Conservation (phyloP, 1,284 basidiomycete genomes). For the Ceratobasidium sp. region DNA sequence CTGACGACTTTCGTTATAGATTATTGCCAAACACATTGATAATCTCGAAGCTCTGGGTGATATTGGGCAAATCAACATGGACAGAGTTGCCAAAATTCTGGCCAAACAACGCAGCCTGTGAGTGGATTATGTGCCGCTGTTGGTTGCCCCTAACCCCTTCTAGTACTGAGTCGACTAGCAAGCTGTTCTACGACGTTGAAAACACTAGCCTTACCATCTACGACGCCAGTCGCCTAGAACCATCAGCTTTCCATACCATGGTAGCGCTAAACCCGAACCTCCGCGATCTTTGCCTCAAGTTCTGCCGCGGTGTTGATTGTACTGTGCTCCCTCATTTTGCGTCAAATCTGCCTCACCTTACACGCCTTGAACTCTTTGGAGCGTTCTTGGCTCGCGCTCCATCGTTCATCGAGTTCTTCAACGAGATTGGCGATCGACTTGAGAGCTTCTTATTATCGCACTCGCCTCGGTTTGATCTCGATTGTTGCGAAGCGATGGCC, state of each 20-base stretch:
- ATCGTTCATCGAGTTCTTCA: constrained; percentile 85
- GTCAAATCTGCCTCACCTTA: constrained; percentile 74
- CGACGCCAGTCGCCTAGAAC: constrained; percentile 88
- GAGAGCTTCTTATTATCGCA: constrained; percentile 85
- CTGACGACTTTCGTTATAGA: constrained; percentile 60
- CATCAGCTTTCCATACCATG: constrained; percentile 76
- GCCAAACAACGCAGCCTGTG: constrained; percentile 89
- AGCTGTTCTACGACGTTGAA: constrained; percentile 84
- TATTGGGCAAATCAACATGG: constrained; percentile 84
- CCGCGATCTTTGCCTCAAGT: constrained; percentile 81
- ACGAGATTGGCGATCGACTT: constrained; percentile 71
- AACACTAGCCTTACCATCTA: constrained; percentile 83
- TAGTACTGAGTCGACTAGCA: constrained; percentile 50
- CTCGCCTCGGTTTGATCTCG: constrained; percentile 88
- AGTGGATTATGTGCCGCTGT: constrained; percentile 57
- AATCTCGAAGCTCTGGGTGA: constrained; percentile 92
- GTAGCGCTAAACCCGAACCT: constrained; percentile 86
- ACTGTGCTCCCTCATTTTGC: constrained; percentile 76
- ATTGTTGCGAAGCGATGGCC: constrained; percentile 76
- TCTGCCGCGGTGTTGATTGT: constrained; percentile 89
- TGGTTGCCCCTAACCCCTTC: background rate
- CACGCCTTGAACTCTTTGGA: constrained; percentile 84
- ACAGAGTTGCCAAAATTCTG: constrained; percentile 87
- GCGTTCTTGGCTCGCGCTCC: constrained; percentile 87
- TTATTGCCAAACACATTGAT: constrained; percentile 89